Evolutionary conservation across 495 filamentous ascomycete species (phyloP).

Genomic region (Cercophora newfieldiana): DNA sequence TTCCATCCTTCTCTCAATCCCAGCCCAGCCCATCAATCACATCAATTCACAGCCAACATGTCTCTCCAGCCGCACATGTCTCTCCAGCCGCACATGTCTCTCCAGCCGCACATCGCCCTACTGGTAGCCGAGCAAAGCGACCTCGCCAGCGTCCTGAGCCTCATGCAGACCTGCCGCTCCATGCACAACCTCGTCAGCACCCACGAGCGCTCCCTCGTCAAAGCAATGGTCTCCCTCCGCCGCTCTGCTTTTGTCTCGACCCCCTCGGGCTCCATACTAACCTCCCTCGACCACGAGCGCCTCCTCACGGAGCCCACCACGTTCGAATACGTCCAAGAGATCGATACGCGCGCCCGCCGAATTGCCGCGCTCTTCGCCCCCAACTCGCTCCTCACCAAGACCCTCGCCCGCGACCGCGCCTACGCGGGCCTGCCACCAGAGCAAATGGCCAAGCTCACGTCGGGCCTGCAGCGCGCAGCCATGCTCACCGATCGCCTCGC

Average conservation of each 20-base stretch:
- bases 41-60: too few relatives aligned
- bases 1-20: too few relatives aligned
- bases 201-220: constrained; percentile 30
- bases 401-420: not conserved
- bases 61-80: too few relatives aligned
- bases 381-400: not conserved
- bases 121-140: constrained; percentile 29
- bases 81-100: not conserved
- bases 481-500: constrained; percentile 22
- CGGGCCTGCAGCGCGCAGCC: constrained; percentile 16
- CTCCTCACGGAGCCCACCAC: constrained; percentile 16
- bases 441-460: constrained; percentile 13
- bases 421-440: not conserved
- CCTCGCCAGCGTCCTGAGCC: constrained; percentile 15
- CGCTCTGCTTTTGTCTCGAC: constrained; percentile 1
- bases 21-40: too few relatives aligned
- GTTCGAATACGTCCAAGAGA: constrained; percentile 28
- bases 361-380: constrained; percentile 23
- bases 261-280: constrained; percentile 23
- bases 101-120: constrained; percentile 30
- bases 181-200: constrained; percentile 12
- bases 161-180: constrained; percentile 26
- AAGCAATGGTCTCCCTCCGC: not conserved
- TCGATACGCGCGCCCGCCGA: constrained; percentile 26
- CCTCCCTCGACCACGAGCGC: constrained; percentile 22